Evolutionary conservation across 2,329 filamentous ascomycete species (phyloP).

Genomic region (Aspergillus nomiae): DNA sequence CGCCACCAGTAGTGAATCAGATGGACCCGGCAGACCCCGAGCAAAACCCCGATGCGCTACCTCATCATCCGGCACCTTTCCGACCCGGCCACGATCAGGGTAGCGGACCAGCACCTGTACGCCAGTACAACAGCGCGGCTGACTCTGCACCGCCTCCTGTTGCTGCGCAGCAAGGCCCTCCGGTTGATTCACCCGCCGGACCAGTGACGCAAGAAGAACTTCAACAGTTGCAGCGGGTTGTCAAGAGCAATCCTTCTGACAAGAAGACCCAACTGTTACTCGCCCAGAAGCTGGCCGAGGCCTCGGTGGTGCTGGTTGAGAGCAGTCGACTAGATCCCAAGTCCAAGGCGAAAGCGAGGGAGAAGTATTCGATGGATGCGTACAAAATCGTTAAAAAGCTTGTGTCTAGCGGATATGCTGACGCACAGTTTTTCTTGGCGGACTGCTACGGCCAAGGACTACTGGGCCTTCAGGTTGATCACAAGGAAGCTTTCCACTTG

Average conservation of each 20-base stretch:
- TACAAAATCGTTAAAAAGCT: constrained; percentile 92
- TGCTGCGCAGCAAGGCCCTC: constrained; percentile 24
- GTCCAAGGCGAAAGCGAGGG: constrained; percentile 65
- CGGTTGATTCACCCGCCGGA: constrained; percentile 24
- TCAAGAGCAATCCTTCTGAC: constrained; percentile 73
- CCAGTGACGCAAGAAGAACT: constrained; percentile 79
- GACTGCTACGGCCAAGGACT: constrained; percentile 83
- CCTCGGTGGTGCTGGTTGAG: constrained; percentile 75
- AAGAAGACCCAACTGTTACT: constrained; percentile 70
- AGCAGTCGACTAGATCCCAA: constrained; percentile 70
- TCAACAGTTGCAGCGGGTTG: constrained; percentile 68
- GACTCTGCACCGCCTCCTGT: constrained; percentile 36
- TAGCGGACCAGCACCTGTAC: constrained; percentile 53
- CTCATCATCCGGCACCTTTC: constrained; percentile 58
- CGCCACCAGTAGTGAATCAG: constrained; percentile 12
- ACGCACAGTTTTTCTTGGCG: constrained; percentile 92
- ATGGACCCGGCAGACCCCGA: constrained; percentile 23
- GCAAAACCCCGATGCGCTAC: constrained; percentile 58
- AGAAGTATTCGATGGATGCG: constrained; percentile 81
- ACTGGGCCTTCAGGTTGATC: constrained; percentile 76
- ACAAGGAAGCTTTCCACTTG: constrained; percentile 88
- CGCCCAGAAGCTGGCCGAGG: constrained; percentile 84
- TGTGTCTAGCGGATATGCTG: constrained; percentile 68
- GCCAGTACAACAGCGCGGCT: constrained; percentile 51
- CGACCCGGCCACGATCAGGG: constrained; percentile 52